phyloP scores from a whole-genome alignment of 441 rosid species.

The Euphorbia celastroides region DNA sequence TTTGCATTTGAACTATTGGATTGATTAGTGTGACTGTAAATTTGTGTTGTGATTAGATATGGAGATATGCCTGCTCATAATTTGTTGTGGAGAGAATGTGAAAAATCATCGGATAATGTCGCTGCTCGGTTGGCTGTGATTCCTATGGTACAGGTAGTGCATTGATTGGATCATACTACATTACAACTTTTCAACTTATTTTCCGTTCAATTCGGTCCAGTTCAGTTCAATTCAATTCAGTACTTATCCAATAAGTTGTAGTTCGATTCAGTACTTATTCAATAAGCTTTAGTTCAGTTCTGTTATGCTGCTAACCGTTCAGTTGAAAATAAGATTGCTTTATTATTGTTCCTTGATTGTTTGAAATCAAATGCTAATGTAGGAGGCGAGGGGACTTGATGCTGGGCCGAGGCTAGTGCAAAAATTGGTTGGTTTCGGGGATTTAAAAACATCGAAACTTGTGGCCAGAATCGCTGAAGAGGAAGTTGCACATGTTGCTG shows the following conservation, averaged over 20 bases:
- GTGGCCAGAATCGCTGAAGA: conserved; percentile 80
- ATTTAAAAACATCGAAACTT: conserved; percentile 57
- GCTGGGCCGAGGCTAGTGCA: conserved; percentile 93
- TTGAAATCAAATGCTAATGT: conserved; percentile 14
- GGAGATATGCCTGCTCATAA: conserved; percentile 96
- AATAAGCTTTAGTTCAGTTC: no score
- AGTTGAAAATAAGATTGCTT: no score
- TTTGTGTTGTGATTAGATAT: conserved; percentile 36
- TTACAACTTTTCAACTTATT: no score
- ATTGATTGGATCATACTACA: neutral
- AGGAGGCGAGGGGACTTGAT: conserved; percentile 98
- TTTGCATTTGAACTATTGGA: neutral
- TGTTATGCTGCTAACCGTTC: no score
- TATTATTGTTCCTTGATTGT: no score
- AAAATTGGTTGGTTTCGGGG: conserved; percentile 74
- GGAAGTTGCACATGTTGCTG: conserved; percentile 93
- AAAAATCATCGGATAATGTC: conserved; percentile 70
- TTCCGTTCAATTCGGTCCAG: no score
- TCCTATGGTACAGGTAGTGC: conserved; percentile 74
- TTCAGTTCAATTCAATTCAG: no score
- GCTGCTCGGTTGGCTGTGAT: conserved; percentile 85
- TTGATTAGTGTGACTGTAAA: neutral
- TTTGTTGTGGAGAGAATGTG: conserved; percentile 83
- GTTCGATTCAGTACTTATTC: no score
- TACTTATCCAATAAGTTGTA: no score